A percentile compares a stretch with the other conserved stretches of the same genome.
These are phyloP conservation scores for Candida peoriensis DNA, from an alignment of 805 yeast genomes.

Conservation along the genomic window DNA sequence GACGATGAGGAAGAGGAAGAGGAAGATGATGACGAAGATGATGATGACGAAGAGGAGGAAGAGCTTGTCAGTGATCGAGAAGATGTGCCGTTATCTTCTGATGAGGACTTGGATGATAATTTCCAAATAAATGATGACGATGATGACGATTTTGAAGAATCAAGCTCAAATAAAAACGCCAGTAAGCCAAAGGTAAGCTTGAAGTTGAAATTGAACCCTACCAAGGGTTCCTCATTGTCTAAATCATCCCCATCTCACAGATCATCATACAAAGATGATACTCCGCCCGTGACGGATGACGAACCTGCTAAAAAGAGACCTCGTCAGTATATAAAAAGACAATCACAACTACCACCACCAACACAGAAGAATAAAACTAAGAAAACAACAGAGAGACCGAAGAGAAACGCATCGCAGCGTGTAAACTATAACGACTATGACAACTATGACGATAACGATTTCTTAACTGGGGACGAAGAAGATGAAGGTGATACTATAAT, in stretches of 20 bases:
- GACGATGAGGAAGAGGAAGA: constrained; percentile 16
- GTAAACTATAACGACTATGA: constrained; percentile 1
- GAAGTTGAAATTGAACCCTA: constrained; percentile 13
- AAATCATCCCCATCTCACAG: neutral
- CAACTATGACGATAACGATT: constrained; percentile 12
- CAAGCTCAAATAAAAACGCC: constrained; percentile 2
- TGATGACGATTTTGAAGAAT: constrained; percentile 7
- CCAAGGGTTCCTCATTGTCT: constrained; percentile 4
- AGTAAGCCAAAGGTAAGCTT: constrained; percentile 11
- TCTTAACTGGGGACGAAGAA: constrained; percentile 17
- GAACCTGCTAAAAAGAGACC: neutral
- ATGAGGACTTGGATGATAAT: constrained; percentile 14
- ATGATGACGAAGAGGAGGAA: constrained; percentile 10
- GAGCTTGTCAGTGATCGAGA: constrained; percentile 6
- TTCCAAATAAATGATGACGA: constrained; percentile 15
- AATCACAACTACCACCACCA: neutral
- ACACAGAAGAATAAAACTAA: neutral
- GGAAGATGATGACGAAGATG: constrained; percentile 12
- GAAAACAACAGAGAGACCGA: constrained; percentile 1
- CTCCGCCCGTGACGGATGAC: constrained; percentile 1
- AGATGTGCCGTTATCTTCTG: constrained; percentile 6
- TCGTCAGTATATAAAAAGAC: neutral
- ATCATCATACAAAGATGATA: neutral
- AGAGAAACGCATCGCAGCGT: constrained; percentile 2
- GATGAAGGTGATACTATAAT: constrained; percentile 20